Base-by-base conservation (phyloP, 2,329 filamentous ascomycete species). In the Microcera coccophila region DNA sequence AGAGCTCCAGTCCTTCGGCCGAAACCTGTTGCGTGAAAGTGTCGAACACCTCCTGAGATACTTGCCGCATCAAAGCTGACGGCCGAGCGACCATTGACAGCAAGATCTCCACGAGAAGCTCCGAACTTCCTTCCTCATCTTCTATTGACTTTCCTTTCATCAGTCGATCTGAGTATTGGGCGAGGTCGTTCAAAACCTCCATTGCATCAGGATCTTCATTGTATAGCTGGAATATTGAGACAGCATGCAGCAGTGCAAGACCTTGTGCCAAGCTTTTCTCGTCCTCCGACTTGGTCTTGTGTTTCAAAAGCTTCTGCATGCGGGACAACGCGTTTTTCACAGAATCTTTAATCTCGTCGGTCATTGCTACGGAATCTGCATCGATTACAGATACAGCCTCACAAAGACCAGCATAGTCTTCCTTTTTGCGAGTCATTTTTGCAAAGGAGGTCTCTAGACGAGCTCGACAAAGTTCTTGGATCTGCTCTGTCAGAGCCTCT, bases 21-120 rank as follows among this genome's bases (percentile, higher is more conserved):
- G 85, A 89, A 46, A 97, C 78, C 41, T 87, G 79, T 12, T 79
- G 69, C 3, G 87, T 85, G 62, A 95, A 95, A 1, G 84, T 82
- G 18, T 84, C 79, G 61, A 97, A 97, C 0, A 95, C 90, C 58
- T 93, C 86, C 60, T 91, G 84, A 5, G 89, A 88, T 40, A 94
- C 84, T 55, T 90, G 88, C 21, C 89, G 81, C 71, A 95, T 87
- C 39, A 97, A 72, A 9, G 84, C 81, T 2, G 90, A 95, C 3
- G 85, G 87, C 48, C 89, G 88, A 0, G 90, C 87, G 3, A 94
- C 79, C 68, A 97, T 89, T 39, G 88, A 87, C n/a, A 97, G 73
- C 7, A 98, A 67, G 39, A 97, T 86, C 59, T 97, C 93, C 3
- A 96, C 82, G 8, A 96, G 68, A 19, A 88, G 76, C 57, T 87